Evolutionary conservation across 129 eudicot species (phyloP), one percentile per base, ranked within the genome.

Genomic region (Tanacetum coccineum): DNA sequence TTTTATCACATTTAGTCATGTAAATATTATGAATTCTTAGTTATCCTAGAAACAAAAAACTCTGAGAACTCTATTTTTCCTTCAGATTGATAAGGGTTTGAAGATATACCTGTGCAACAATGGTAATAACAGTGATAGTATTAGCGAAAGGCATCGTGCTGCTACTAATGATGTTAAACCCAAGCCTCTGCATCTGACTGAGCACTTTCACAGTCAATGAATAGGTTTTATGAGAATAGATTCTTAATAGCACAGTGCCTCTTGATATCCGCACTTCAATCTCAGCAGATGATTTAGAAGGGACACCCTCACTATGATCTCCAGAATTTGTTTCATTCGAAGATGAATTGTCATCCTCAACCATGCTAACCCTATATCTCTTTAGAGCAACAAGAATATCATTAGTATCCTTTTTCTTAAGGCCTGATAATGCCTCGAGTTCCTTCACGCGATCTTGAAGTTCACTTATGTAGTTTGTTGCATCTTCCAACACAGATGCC

Each of bases 81-180:
- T 13, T 13, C 20, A 19, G 14, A 42, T 58, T 19, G 14, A 39
- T 32, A 7, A 63, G 53, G 40, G 20, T 46, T 10, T 58, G 13
- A 21, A 13, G 13, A 50, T 26, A 40, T 77, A 86, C 93, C 93
- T 78, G 74, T 21, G 93, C 93, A 62, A 78, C 70, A 66, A 86
- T 49, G 60, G 76, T 77, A 19, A 86, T 72, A 51, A 74, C 59
- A 53, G 78, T 59, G 18, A 70, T 68, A 40, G 58, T 62, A 4
- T 54, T 49, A 3, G 81, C 86, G 53, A 86, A 83, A 21, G 82
- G 71, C 57, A 81, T 75, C 25, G 70, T 59, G 36, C 76, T 65
- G 61, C 76, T 67, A 42, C 74, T 78, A 13, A 72, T 53, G 68
- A 83, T 64, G 0, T 78, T 74, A 9, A 86, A 15, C 55, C 78